Percentiles rank a stretch among this genome's conserved stretches.
These are phyloP conservation scores for Pseudocercospora crystallina DNA, from an alignment of 2,329 filamentous ascomycete species.

Conservation along the genomic window DNA sequence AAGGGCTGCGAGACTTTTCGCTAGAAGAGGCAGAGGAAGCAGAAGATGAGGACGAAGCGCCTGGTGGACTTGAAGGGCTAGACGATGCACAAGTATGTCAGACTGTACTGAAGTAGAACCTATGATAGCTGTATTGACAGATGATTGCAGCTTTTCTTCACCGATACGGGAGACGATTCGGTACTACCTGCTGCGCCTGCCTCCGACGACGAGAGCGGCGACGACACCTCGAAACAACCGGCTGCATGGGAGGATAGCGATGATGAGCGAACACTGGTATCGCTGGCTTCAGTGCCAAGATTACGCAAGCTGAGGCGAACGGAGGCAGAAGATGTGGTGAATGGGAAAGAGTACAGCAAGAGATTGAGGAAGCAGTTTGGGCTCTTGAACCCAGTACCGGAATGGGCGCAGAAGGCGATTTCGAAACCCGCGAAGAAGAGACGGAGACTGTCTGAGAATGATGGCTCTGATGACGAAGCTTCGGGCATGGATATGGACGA, in stretches of 20 bases:
- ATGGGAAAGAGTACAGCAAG: constrained; percentile 78
- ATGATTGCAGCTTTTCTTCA: constrained; percentile 66
- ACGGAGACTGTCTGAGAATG: constrained; percentile 43
- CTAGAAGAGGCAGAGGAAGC: constrained; percentile 45
- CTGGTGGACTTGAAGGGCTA: constrained; percentile 56
- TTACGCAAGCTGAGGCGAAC: constrained; percentile 79
- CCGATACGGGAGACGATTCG: constrained; percentile 63
- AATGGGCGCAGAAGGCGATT: constrained; percentile 57
- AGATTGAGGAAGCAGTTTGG: constrained; percentile 73
- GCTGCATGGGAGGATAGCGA: constrained; percentile 93
- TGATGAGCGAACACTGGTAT: constrained; percentile 82
- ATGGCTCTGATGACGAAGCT: constrained; percentile 34
- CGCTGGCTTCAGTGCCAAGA: constrained; percentile 71
- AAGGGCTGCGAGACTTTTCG: constrained; percentile 64
- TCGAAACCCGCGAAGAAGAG: constrained; percentile 46
- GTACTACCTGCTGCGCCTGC: constrained; percentile 42
- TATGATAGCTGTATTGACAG: constrained; percentile 19
- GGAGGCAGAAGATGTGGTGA: constrained; percentile 82
- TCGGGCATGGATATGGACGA: constrained; percentile 57
- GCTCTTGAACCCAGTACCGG: constrained; percentile 60
- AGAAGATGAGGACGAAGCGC: constrained; percentile 42
- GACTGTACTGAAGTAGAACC: constrained; percentile 6
- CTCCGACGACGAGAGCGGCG: constrained; percentile 44
- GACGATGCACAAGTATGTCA: constrained; percentile 69
- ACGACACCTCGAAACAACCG: constrained; percentile 44